Base-by-base conservation (phyloP, 768 basidiomycete genomes). In the Serendipita vermifera region DNA sequence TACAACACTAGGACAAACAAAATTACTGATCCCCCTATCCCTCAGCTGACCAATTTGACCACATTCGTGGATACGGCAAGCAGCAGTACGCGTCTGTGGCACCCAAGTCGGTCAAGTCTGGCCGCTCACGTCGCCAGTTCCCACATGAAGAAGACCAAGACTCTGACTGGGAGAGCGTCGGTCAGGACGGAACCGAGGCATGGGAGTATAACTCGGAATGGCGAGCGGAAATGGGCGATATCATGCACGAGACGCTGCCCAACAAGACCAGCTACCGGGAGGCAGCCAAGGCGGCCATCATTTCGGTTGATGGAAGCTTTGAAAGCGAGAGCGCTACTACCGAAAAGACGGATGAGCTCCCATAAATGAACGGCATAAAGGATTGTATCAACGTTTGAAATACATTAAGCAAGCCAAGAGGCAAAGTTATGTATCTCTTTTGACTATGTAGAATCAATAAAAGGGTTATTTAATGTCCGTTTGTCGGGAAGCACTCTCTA, bases 331-430 rank as follows among this genome's bases (percentile, higher is more conserved):
- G 46, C n/a, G 46, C 20, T 29, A 29, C 20, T 4, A 51, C 46
- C 7, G 46, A 51, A 29, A 51, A 51, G 46, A 51, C 46, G 46
- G 46, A 51, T n/a, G 46, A 51, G n/a, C 46, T 51, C 46, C 46
- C 46, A 9, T 51, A n/a, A n/a, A n/a, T n/a, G n/a, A n/a, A n/a
- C n/a, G n/a, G n/a, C n/a, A n/a, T n/a, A n/a, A n/a, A n/a, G n/a
- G n/a, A n/a, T n/a, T n/a, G n/a, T n/a, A n/a, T n/a, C n/a, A n/a
- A n/a, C n/a, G n/a, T n/a, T n/a, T n/a, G n/a, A n/a, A n/a, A n/a
- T n/a, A n/a, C n/a, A n/a, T n/a, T n/a, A n/a, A n/a, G n/a, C n/a
- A n/a, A n/a, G n/a, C n/a, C n/a, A n/a, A n/a, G n/a, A n/a, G n/a
- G n/a, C n/a, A n/a, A n/a, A n/a, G n/a, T n/a, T n/a, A n/a, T n/a